Conservation (phyloP, 208 protist species). For the Tritrichomonas musculus region DNA sequence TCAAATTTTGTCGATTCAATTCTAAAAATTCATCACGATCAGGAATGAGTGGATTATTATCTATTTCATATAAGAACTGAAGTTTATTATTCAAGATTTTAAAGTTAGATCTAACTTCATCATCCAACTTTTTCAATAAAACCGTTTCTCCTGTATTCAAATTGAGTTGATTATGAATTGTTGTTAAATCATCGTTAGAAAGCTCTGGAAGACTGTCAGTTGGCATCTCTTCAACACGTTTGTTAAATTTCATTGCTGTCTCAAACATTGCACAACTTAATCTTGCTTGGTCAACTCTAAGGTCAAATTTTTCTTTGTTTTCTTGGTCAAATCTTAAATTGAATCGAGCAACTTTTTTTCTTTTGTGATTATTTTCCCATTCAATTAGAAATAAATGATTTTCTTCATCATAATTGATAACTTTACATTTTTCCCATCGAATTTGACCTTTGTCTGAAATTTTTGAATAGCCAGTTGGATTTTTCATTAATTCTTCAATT, state of each 20-base stretch:
- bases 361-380: neutral
- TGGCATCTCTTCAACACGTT: neutral
- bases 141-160: neutral
- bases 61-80: neutral
- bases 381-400: neutral
- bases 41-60: neutral
- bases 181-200: neutral
- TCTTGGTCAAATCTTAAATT: neutral
- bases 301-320: neutral
- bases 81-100: conserved; percentile 12
- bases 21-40: neutral
- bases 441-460: neutral
- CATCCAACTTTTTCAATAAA: neutral
- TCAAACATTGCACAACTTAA: neutral
- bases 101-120: neutral
- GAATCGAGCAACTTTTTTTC: conserved; percentile 19
- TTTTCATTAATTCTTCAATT: neutral
- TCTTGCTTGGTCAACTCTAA: neutral
- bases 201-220: neutral
- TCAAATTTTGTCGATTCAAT: neutral
- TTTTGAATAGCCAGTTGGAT: conserved; percentile 14
- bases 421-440: neutral
- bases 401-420: conserved; percentile 10
- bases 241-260: neutral
- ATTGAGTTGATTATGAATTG: neutral